Evolutionary conservation across 352 stramenopile species (phyloP).

Genomic region (Phytophthora pinifolia): DNA sequence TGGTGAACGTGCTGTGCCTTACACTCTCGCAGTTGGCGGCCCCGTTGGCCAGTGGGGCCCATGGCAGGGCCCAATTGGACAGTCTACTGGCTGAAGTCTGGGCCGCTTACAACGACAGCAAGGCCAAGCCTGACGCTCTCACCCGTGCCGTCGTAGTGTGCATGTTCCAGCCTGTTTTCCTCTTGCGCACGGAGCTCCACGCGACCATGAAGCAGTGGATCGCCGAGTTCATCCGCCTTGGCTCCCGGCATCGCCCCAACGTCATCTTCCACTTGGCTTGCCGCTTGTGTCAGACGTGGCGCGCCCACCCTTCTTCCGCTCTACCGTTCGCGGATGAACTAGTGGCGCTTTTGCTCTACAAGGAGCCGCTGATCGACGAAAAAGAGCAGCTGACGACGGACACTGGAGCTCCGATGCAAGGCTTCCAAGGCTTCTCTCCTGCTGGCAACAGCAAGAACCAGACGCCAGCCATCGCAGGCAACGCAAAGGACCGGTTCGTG

Average conservation of each 20-base stretch:
- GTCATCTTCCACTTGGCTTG: constrained; percentile 80
- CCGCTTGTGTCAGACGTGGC: constrained; percentile 67
- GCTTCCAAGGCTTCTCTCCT: constrained; percentile 24
- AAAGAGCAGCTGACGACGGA: constrained; percentile 47
- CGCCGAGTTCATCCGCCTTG: constrained; percentile 50
- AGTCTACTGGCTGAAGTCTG: constrained; percentile 60
- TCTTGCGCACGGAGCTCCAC: constrained; percentile 31
- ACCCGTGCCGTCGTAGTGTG: constrained; percentile 66
- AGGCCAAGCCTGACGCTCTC: constrained; percentile 66
- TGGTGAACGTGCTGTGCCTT: constrained; percentile 68
- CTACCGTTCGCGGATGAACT: constrained; percentile 66
- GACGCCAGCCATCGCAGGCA: constrained; percentile 24
- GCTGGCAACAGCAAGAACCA: constrained; percentile 12
- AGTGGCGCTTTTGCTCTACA: constrained; percentile 69
- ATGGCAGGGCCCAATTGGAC: constrained; percentile 31
- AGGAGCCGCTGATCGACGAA: constrained; percentile 72
- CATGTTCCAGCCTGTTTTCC: constrained; percentile 71
- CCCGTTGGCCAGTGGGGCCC: constrained; percentile 23
- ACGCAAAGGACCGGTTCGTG: constrained; percentile 66
- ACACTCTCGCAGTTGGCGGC: constrained; percentile 49
- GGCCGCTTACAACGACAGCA: constrained; percentile 68
- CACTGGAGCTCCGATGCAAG: constrained; percentile 19
- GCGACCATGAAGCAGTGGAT: constrained; percentile 64
- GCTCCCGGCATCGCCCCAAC: constrained; percentile 61
- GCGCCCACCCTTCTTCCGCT: constrained; percentile 45